phyloP scores from a whole-genome alignment of 148 eudicot species.

The Bassia scoparia region DNA sequence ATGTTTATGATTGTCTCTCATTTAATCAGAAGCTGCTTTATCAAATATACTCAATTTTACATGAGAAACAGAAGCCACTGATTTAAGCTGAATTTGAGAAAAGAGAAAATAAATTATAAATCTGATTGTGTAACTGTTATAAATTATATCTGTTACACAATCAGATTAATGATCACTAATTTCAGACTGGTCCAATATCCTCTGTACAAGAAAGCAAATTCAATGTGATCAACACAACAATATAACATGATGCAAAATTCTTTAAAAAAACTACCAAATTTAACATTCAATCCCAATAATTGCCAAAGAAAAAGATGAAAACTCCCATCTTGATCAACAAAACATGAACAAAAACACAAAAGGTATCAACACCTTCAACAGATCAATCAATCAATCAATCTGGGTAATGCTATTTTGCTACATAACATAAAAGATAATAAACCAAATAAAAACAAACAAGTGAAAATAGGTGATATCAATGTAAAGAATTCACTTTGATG shows the following conservation, averaged over 20 bases:
- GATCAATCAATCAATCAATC: no score
- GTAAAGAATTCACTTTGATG: not conserved
- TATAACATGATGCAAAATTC: not conserved
- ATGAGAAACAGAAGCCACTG: not conserved
- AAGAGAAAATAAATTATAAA: not conserved
- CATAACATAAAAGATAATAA: no score
- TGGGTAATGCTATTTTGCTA: not conserved
- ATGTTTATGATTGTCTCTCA: not conserved
- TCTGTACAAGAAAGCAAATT: not conserved
- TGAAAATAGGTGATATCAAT: constrained; percentile 2
- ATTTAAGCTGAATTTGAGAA: not conserved
- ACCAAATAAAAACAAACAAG: not conserved
- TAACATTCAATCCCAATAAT: not conserved
- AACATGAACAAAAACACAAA: not conserved
- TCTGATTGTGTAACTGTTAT: not conserved
- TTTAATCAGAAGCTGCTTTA: not conserved
- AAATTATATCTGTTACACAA: no score
- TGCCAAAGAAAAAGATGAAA: not conserved
- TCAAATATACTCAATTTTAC: not conserved
- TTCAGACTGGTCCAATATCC: not conserved
- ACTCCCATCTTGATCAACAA: not conserved
- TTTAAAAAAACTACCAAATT: not conserved
- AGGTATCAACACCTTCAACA: not conserved
- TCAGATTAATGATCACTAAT: not conserved
- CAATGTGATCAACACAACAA: not conserved